These are phyloP conservation scores for Acrodontium crateriforme DNA, from an alignment of 2,329 filamentous ascomycete genomes.

Conservation along the genomic window DNA sequence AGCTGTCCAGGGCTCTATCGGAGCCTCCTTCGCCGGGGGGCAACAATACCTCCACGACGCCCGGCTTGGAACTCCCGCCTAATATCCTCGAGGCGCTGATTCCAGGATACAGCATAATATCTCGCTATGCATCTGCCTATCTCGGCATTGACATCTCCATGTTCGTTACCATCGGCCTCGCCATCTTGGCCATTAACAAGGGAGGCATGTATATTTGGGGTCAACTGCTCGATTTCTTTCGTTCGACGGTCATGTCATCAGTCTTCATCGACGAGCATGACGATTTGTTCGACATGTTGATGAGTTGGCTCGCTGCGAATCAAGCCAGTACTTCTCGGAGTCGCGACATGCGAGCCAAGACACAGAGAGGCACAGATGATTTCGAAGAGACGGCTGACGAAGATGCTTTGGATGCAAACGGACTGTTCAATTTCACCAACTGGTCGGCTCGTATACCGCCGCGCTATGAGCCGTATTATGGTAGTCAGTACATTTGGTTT, in stretches of 20 bases:
- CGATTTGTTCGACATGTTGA: conserved; percentile 28
- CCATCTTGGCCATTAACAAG: conserved; percentile 29
- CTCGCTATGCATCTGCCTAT: conserved; percentile 26
- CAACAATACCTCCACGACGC: conserved; percentile 10
- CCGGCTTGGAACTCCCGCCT: conserved; percentile 14
- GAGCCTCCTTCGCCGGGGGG: background rate
- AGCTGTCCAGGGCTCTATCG: conserved; percentile 11
- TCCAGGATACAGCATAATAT: conserved; percentile 36
- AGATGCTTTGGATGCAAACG: conserved; percentile 24
- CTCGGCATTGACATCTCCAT: conserved; percentile 36
- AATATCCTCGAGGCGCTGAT: conserved; percentile 37
- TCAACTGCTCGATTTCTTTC: conserved; percentile 19
- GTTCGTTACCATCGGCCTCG: conserved; percentile 29
- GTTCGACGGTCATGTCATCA: conserved; percentile 27
- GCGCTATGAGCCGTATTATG: conserved; percentile 36
- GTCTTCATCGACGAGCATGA: conserved; percentile 33
- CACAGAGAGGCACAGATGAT: conserved; percentile 23
- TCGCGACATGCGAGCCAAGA: conserved; percentile 27
- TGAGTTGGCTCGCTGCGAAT: conserved; percentile 31
- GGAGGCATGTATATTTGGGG: conserved; percentile 24
- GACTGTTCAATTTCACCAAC: conserved; percentile 36
- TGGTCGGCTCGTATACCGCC: conserved; percentile 35
- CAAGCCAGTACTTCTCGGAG: conserved; percentile 22
- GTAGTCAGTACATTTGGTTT: conserved; percentile 30
- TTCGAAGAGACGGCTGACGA: conserved; percentile 22